phyloP scores from a whole-genome alignment of 306 rosid genomes.

The Ormosia semicastrata region DNA sequence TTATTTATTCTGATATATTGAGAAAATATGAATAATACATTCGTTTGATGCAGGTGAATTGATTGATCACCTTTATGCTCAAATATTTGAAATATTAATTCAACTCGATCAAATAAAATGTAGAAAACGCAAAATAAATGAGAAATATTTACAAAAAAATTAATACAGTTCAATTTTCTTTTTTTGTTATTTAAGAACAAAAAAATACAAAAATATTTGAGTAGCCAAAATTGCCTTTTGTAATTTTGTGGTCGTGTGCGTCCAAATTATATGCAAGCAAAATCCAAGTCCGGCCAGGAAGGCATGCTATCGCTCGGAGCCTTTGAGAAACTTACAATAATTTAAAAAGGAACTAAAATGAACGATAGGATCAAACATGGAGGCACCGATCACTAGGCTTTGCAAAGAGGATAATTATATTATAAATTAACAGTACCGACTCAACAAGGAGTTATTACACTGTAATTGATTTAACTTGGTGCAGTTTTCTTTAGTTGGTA shows the following conservation, averaged over 20 bases:
- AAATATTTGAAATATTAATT: too few species aligned
- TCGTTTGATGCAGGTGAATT: neutral
- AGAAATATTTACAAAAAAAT: too few species aligned
- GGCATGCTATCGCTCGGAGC: constrained; percentile 7
- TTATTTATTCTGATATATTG: neutral
- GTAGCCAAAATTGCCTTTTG: too few species aligned
- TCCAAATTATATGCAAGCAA: too few species aligned
- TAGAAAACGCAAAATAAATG: too few species aligned
- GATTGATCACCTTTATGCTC: neutral
- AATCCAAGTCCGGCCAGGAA: too few species aligned
- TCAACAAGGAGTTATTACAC: neutral
- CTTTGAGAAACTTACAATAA: constrained; percentile 4
- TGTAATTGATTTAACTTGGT: neutral
- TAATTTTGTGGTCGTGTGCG: too few species aligned
- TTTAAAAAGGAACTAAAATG: neutral
- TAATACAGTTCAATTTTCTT: too few species aligned
- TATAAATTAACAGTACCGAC: neutral
- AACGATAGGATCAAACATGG: neutral
- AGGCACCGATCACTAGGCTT: neutral
- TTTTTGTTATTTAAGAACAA: too few species aligned
- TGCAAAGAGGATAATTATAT: neutral
- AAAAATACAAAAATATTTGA: too few species aligned
- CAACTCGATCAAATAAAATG: too few species aligned
- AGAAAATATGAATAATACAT: neutral
- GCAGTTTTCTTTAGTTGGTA: neutral